A percentile compares a stretch with the other conserved stretches of the same genome.
Conservation (phyloP, 306 rosid species). For the Albizia julibrissin region DNA sequence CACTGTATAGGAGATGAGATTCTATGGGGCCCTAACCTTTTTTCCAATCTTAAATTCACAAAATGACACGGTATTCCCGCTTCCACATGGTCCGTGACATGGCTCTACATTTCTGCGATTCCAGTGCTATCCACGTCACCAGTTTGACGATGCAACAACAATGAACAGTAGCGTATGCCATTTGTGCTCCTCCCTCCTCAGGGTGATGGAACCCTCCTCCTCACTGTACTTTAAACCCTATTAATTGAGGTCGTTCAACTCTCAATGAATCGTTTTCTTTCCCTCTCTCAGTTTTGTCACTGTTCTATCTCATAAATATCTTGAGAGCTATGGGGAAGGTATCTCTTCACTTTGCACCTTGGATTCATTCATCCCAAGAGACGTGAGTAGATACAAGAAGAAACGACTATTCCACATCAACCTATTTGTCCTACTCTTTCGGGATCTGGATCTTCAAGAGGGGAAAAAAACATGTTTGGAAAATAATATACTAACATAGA, state of each 20-base stretch:
- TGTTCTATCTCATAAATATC: slow-evolving; percentile 22
- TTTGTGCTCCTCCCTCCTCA: slow-evolving; percentile 15
- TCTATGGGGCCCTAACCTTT: not conserved
- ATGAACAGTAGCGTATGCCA: slow-evolving; percentile 8
- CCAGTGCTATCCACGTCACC: slow-evolving; percentile 10
- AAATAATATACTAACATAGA: not conserved
- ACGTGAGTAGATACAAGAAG: slow-evolving; percentile 18
- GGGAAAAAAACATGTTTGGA: not conserved
- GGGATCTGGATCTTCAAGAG: not conserved
- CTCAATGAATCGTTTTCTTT: slow-evolving; percentile 29
- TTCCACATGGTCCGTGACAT: not conserved
- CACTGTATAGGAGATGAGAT: not conserved
- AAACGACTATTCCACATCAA: slow-evolving; percentile 23
- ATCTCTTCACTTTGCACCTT: not conserved
- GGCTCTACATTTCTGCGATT: not conserved
- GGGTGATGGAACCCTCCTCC: not conserved
- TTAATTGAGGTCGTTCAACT: slow-evolving; percentile 13
- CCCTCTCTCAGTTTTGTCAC: not conserved
- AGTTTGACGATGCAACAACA: slow-evolving; percentile 19
- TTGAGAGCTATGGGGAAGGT: not conserved
- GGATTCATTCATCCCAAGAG: slow-evolving; percentile 13
- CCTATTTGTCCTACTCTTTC: not conserved
- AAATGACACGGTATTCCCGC: not conserved
- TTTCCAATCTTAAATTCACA: no score
- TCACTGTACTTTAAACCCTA: slow-evolving; percentile 20